phyloP scores from a whole-genome alignment of 2,329 filamentous ascomycete species.

The Herpotrichia juniperi region DNA sequence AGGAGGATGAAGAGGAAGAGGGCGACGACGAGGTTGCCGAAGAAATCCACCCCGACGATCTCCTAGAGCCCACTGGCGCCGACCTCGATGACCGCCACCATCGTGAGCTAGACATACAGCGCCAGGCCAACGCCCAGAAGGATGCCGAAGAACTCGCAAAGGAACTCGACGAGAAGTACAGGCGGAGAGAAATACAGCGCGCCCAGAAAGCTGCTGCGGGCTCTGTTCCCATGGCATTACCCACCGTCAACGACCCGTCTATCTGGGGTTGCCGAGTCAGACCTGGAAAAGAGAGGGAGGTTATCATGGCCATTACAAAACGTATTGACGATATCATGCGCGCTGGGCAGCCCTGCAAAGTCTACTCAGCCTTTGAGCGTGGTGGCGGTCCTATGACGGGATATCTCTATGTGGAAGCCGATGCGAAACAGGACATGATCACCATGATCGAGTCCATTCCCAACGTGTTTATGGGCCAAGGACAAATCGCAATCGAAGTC shows the following conservation, averaged over 20 bases:
- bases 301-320: constrained; percentile 86
- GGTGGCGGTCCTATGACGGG: constrained; percentile 86
- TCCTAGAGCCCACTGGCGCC: constrained; percentile 76
- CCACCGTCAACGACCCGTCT: constrained; percentile 91
- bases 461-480: constrained; percentile 87
- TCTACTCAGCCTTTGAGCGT: constrained; percentile 91
- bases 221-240: constrained; percentile 69
- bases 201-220: constrained; percentile 37
- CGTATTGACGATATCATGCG: constrained; percentile 80
- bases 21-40: constrained; percentile 86
- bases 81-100: constrained; percentile 91
- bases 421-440: constrained; percentile 83
- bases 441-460: constrained; percentile 81
- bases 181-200: constrained; percentile 62
- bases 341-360: constrained; percentile 80
- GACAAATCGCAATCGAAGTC: constrained; percentile 87
- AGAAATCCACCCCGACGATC: constrained; percentile 88
- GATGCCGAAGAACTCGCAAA: constrained; percentile 94
- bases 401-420: constrained; percentile 93
- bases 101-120: constrained; percentile 89
- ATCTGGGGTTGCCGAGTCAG: constrained; percentile 96
- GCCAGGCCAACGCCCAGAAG: constrained; percentile 84
- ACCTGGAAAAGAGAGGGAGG: constrained; percentile 92
- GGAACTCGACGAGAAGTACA: constrained; percentile 81
- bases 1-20: constrained; percentile 79